These are phyloP conservation scores for Spathaspora boniae DNA, from an alignment of 805 yeast genomes.

Conservation along the genomic window DNA sequence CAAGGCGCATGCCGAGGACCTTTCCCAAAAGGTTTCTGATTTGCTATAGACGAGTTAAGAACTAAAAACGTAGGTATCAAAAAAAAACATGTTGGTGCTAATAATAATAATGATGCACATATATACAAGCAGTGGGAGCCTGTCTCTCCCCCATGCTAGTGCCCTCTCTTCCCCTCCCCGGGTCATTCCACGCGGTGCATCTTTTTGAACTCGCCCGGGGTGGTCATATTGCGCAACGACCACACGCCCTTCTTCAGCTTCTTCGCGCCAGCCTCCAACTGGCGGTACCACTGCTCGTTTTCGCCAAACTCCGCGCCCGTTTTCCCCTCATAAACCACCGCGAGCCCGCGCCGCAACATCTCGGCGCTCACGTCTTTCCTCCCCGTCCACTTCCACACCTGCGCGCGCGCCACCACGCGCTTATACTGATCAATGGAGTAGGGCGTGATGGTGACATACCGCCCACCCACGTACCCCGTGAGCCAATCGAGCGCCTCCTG, in stretches of 20 bases:
- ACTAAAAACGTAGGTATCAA: neutral
- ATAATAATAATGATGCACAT: no score
- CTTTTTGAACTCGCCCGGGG: conserved; percentile 80
- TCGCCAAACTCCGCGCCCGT: conserved; percentile 84
- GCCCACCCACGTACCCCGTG: conserved; percentile 58
- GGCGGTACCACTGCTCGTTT: conserved; percentile 54
- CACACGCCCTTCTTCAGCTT: conserved; percentile 62
- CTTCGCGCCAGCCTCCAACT: conserved; percentile 61
- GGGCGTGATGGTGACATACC: conserved; percentile 71
- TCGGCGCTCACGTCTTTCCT: conserved; percentile 79
- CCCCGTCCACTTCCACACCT: conserved; percentile 55
- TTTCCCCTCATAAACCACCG: conserved; percentile 83
- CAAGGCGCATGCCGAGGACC: conserved; percentile 24
- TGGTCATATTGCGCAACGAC: conserved; percentile 49
- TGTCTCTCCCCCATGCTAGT: neutral
- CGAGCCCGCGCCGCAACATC: conserved; percentile 81
- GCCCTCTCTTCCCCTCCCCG: conserved; percentile 8
- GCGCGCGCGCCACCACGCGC: conserved; percentile 79
- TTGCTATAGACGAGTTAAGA: conserved; percentile 16
- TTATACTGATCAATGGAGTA: conserved; percentile 83
- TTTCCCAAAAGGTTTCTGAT: conserved; percentile 26
- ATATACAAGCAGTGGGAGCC: neutral
- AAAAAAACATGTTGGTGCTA: no score
- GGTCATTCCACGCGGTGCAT: no score
- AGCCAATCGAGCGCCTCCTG: conserved; percentile 85